phyloP scores from a whole-genome alignment of 176 grass and related monocot species.

The Thinopyrum elongatum region DNA sequence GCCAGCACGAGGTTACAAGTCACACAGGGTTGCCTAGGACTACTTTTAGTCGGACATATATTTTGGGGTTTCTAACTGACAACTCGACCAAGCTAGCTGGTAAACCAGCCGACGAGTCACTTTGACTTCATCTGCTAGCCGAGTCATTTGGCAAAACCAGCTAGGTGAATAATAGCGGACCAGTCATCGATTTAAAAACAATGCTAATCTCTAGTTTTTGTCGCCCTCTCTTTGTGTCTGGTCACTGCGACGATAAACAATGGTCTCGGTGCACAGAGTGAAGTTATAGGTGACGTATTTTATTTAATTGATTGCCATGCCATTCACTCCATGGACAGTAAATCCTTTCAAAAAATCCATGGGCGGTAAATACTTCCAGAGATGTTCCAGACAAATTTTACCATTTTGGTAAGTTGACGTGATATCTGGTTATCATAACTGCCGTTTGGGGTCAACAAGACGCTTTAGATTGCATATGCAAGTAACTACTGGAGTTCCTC shows the following conservation, averaged over 20 bases:
- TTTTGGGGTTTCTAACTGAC: neutral
- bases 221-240: neutral
- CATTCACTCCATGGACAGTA: neutral
- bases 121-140: slow-evolving; percentile 1
- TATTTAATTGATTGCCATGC: neutral
- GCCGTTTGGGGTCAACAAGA: neutral
- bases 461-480: neutral
- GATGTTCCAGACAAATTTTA: slow-evolving; percentile 3
- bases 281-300: neutral
- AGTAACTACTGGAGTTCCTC: neutral
- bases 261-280: neutral
- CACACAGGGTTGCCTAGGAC: neutral
- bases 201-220: neutral
- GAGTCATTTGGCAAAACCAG: neutral
- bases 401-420: neutral
- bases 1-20: neutral
- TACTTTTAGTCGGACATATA: neutral
- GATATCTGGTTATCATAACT: neutral
- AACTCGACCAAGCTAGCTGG: neutral
- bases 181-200: neutral
- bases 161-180: neutral
- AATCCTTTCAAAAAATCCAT: too few relatives aligned
- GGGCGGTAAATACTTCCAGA: neutral
- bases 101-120: neutral
- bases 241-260: neutral